Conservation (phyloP, 2,329 filamentous ascomycete species). For the Calonectria hongkongensis region DNA sequence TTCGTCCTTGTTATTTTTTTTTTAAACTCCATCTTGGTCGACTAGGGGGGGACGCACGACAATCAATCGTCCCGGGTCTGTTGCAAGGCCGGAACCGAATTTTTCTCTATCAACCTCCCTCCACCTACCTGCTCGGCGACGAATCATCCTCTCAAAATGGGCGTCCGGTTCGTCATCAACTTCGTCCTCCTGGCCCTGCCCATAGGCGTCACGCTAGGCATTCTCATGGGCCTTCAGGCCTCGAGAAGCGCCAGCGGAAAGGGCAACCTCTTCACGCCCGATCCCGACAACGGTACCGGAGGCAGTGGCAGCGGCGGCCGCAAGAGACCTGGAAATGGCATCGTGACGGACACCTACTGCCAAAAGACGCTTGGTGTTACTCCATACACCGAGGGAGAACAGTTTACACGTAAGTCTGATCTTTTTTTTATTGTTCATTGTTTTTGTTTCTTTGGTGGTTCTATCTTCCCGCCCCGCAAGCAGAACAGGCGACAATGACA, state of each 20-base stretch:
- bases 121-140: not conserved
- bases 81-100: not conserved
- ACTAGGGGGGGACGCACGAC: conserved; percentile 4
- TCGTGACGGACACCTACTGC: conserved; percentile 48
- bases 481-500: not conserved
- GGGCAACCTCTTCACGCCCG: conserved; percentile 64
- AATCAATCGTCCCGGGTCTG: not conserved
- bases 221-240: conserved; percentile 69
- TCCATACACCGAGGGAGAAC: conserved; percentile 64
- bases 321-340: conserved; percentile 47
- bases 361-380: conserved; percentile 63
- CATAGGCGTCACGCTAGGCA: conserved; percentile 68
- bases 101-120: not conserved
- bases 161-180: conserved; percentile 68
- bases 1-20: not conserved
- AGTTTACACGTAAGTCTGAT: conserved; percentile 67
- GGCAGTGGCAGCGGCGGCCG: not conserved
- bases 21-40: not conserved
- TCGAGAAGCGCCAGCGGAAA: conserved; percentile 62
- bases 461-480: not conserved
- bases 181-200: conserved; percentile 69
- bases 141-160: conserved; percentile 56
- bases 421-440: not conserved
- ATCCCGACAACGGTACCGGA: conserved; percentile 39
- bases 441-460: not conserved